A percentile compares a stretch with the other conserved stretches of the same genome.
These are phyloP conservation scores for Talaromyces rugulosus DNA, from an alignment of 2,329 filamentous ascomycete genomes.

Conservation along the genomic window DNA sequence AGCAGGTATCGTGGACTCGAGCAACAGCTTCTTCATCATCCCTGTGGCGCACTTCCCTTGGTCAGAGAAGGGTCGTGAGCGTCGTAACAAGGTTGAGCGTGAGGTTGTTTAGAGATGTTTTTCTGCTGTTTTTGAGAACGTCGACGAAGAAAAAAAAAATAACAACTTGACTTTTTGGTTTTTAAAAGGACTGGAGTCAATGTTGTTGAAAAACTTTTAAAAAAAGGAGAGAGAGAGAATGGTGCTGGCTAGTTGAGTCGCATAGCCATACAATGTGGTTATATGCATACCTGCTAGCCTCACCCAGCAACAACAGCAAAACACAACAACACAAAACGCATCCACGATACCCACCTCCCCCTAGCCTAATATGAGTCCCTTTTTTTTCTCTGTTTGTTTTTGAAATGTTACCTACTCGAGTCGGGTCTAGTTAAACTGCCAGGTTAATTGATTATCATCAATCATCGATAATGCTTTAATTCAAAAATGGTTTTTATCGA, in stretches of 20 bases:
- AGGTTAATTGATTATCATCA: background rate
- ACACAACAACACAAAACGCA: background rate
- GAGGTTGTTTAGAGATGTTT: conserved; percentile 26
- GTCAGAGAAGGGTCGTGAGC: conserved; percentile 58
- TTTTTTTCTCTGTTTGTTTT: background rate
- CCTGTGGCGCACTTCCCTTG: conserved; percentile 94
- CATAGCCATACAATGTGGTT: background rate
- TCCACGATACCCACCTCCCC: background rate
- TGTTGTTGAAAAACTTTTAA: background rate
- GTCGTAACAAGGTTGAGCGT: conserved; percentile 52
- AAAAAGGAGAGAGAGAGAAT: background rate
- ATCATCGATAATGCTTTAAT: background rate
- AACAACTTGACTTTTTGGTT: background rate
- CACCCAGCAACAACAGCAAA: background rate
- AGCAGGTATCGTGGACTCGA: conserved; percentile 69
- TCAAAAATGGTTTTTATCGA: too few relatives aligned
- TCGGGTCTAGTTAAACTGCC: background rate
- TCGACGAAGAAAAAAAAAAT: background rate
- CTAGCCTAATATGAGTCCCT: too few relatives aligned
- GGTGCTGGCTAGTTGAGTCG: background rate
- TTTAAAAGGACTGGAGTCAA: too few relatives aligned
- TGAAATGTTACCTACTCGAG: background rate
- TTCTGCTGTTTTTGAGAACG: background rate
- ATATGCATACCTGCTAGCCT: too few relatives aligned
- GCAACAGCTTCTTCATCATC: conserved; percentile 81